Evolutionary conservation across 2,329 filamentous ascomycete species (phyloP).

Genomic region (Alternaria sp.): DNA sequence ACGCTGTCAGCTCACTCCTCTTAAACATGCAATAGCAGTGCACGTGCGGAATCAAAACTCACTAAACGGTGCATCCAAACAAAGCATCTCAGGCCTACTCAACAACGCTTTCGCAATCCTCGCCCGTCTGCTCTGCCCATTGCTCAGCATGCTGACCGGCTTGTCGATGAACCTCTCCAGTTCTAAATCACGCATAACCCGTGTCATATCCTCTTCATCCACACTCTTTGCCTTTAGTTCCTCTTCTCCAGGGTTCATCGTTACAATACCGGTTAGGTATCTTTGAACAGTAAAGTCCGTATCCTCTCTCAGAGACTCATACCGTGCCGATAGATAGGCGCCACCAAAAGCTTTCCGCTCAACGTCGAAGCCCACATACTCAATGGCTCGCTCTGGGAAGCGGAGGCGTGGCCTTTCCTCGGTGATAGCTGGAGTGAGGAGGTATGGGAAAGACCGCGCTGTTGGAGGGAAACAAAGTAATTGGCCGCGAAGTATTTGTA

Average conservation of each 20-base stretch:
- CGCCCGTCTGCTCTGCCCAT: conserved; percentile 87
- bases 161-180: conserved; percentile 74
- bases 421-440: conserved; percentile 68
- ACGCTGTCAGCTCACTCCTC: background rate
- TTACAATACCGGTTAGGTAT: conserved; percentile 81
- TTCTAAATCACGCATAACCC: conserved; percentile 72
- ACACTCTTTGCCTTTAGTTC: conserved; percentile 54
- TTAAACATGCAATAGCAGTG: background rate
- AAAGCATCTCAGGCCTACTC: conserved; percentile 76
- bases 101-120: conserved; percentile 88
- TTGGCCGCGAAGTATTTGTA: conserved; percentile 78
- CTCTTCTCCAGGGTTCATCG: conserved; percentile 74
- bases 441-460: conserved; percentile 78
- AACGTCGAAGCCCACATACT: conserved; percentile 88
- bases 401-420: conserved; percentile 59
- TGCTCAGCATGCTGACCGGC: conserved; percentile 88
- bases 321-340: conserved; percentile 85
- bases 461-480: conserved; percentile 77
- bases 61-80: conserved; percentile 88
- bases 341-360: conserved; percentile 66
- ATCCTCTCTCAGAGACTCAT: conserved; percentile 84
- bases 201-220: conserved; percentile 58
- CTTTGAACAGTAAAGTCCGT: conserved; percentile 86
- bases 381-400: conserved; percentile 71
- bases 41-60: conserved; percentile 28